phyloP scores from a whole-genome alignment of 805 yeast genomes.

The Cyberlindnera euphorbiiphila region DNA sequence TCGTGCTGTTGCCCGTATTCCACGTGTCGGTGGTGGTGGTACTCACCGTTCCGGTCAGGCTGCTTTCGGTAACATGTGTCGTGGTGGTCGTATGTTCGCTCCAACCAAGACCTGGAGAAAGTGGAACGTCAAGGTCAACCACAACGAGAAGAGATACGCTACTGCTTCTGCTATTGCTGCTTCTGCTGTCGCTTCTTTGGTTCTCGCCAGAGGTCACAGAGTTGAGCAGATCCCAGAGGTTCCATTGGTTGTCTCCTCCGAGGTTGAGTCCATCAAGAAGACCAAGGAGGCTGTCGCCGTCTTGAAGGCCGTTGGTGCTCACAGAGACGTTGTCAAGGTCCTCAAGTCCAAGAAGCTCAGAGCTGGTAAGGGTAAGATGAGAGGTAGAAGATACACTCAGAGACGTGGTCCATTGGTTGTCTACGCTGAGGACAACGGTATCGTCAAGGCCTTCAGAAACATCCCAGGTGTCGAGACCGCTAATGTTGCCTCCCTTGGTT shows the following conservation, averaged over 20 bases:
- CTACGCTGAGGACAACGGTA: slow-evolving; percentile 96
- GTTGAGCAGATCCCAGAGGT: slow-evolving; percentile 97
- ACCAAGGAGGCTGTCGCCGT: slow-evolving; percentile 99
- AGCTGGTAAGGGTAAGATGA: slow-evolving; percentile 99
- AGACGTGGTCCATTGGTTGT: slow-evolving; percentile 99
- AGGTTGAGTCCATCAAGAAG: slow-evolving; percentile 87
- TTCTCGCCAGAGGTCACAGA: slow-evolving; percentile 99
- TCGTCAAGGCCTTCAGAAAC: slow-evolving; percentile 98
- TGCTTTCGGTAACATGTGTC: slow-evolving; percentile 99
- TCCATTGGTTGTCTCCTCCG: slow-evolving; percentile 94
- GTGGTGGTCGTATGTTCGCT: slow-evolving; percentile 99
- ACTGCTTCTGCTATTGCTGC: slow-evolving; percentile 99
- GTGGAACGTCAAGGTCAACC: slow-evolving; percentile 99
- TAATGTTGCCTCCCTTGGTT: slow-evolving; percentile 85
- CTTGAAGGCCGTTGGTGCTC: slow-evolving; percentile 98
- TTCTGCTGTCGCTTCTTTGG: slow-evolving; percentile 96
- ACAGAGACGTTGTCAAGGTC: slow-evolving; percentile 96
- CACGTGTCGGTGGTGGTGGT: slow-evolving; percentile 99
- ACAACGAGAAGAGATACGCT: slow-evolving; percentile 99
- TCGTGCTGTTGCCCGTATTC: slow-evolving; percentile 99
- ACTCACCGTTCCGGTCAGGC: slow-evolving; percentile 99
- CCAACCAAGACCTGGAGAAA: slow-evolving; percentile 99
- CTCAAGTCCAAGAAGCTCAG: slow-evolving; percentile 97
- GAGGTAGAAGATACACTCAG: slow-evolving; percentile 99
- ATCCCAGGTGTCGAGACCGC: slow-evolving; percentile 99